Evolutionary conservation across 2,329 filamentous ascomycete genomes (phyloP).

Genomic region (Colletotrichum coccodes): DNA sequence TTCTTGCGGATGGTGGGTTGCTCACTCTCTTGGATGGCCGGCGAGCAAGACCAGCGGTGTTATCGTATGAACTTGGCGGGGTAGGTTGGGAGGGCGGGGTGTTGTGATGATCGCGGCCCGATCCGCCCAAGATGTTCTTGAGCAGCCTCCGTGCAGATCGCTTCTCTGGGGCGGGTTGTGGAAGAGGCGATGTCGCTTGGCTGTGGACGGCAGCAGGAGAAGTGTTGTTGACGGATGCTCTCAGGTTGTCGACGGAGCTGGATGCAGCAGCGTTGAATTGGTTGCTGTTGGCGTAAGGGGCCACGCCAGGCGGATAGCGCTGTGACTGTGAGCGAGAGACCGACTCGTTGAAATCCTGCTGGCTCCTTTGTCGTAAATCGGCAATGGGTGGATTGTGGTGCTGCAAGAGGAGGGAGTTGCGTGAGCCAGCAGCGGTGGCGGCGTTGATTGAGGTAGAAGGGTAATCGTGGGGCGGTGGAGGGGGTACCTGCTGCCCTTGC

Average conservation of each 20-base stretch:
- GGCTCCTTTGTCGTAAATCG: conserved; percentile 48
- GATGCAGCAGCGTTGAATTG: conserved; percentile 47
- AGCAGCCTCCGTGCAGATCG: conserved; percentile 64
- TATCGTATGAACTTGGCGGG: conserved; percentile 56
- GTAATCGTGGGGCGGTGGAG: conserved; percentile 37
- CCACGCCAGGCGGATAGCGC: conserved; percentile 51
- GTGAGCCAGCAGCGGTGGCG: conserved; percentile 42
- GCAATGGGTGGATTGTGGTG: conserved; percentile 37
- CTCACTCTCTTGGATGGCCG: conserved; percentile 68
- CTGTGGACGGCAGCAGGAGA: conserved; percentile 9
- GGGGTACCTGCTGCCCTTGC: conserved; percentile 43
- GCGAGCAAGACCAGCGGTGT: conserved; percentile 59
- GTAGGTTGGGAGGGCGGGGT: conserved; percentile 37
- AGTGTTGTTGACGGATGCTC: conserved; percentile 39
- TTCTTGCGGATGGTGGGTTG: conserved; percentile 56
- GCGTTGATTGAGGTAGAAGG: conserved; percentile 43
- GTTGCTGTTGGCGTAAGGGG: conserved; percentile 45
- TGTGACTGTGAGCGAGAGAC: conserved; percentile 64
- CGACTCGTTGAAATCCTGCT: conserved; percentile 57
- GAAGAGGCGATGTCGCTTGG: conserved; percentile 33
- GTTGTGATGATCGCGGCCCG: conserved; percentile 42
- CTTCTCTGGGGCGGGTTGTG: conserved; percentile 46
- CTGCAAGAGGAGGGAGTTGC: conserved; percentile 39
- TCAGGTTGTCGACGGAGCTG: conserved; percentile 54
- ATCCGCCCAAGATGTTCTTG: conserved; percentile 62